Conservation (phyloP, 768 basidiomycete genomes). For the Macrolepiota fuliginosa region DNA sequence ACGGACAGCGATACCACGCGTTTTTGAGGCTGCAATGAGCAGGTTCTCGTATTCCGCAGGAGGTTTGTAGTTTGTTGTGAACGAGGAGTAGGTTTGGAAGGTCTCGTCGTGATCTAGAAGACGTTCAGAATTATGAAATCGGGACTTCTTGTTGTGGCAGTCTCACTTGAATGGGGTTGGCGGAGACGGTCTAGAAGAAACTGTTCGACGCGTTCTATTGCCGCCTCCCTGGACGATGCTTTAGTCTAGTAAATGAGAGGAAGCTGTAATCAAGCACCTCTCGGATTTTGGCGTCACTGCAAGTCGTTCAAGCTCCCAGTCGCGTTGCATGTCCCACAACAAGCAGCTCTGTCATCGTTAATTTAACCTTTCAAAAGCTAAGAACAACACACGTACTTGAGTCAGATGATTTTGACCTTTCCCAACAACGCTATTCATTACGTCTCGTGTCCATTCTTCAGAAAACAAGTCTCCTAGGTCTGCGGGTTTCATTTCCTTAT, state of each 20-base stretch:
- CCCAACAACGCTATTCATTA: conserved; percentile 50
- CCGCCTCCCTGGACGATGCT: conserved; percentile 30
- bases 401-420: conserved; percentile 63
- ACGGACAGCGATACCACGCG: conserved; percentile 57
- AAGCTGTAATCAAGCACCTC: conserved; percentile 30
- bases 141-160: background rate
- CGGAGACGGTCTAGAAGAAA: conserved; percentile 65
- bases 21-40: conserved; percentile 76
- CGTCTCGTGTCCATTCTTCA: conserved; percentile 55
- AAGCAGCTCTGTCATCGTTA: conserved; percentile 50
- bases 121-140: background rate
- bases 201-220: conserved; percentile 51
- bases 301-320: conserved; percentile 73
- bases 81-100: conserved; percentile 82
- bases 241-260: conserved; percentile 10
- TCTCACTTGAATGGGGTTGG: conserved; percentile 72
- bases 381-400: conserved; percentile 38
- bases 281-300: conserved; percentile 44
- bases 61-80: conserved; percentile 78
- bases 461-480: conserved; percentile 60
- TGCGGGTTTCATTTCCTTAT: conserved; percentile 39
- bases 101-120: conserved; percentile 73
- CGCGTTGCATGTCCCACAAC: conserved; percentile 69
- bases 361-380: background rate
- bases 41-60: conserved; percentile 73